Percentiles rank a stretch among this genome's conserved stretches.
phyloP scores from a whole-genome alignment of 805 yeast species.

The Clavispora carvajalis region DNA sequence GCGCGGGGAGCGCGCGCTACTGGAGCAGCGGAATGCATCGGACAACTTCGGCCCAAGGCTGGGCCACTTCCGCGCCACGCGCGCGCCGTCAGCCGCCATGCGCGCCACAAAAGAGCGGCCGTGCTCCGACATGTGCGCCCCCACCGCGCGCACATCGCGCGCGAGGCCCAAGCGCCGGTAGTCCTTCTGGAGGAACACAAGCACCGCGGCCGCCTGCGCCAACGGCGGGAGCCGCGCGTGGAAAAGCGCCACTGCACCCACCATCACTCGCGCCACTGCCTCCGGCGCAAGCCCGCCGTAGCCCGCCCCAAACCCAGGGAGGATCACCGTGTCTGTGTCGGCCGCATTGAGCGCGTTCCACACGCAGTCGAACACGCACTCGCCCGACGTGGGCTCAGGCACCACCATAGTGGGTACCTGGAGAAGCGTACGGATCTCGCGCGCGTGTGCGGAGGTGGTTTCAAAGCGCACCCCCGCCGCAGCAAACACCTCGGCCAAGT shows the following conservation, averaged over 20 bases:
- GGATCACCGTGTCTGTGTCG: slow-evolving; percentile 11
- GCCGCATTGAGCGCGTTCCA: slow-evolving; percentile 17
- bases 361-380: slow-evolving; percentile 16
- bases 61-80: too few species aligned
- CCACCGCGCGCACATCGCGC: slow-evolving; percentile 1
- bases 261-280: slow-evolving; percentile 16
- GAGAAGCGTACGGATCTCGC: slow-evolving; percentile 7
- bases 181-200: slow-evolving; percentile 17
- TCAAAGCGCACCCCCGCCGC: slow-evolving; percentile 1
- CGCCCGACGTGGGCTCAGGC: slow-evolving; percentile 13
- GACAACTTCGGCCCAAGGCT: slow-evolving; percentile 1
- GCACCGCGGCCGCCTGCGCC: slow-evolving; percentile 15
- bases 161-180: slow-evolving; percentile 9
- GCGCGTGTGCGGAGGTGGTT: slow-evolving; percentile 7
- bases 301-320: slow-evolving; percentile 28
- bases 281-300: slow-evolving; percentile 17
- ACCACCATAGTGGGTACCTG: slow-evolving; percentile 23
- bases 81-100: too few species aligned
- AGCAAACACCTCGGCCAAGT: slow-evolving; percentile 5
- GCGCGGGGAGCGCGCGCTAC: not conserved
- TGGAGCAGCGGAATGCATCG: not conserved
- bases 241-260: slow-evolving; percentile 17
- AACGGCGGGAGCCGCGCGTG: slow-evolving; percentile 10
- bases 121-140: not conserved
- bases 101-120: too few species aligned